phyloP scores from a whole-genome alignment of 176 grass and related monocot species.

The Tillandsia leiboldiana region DNA sequence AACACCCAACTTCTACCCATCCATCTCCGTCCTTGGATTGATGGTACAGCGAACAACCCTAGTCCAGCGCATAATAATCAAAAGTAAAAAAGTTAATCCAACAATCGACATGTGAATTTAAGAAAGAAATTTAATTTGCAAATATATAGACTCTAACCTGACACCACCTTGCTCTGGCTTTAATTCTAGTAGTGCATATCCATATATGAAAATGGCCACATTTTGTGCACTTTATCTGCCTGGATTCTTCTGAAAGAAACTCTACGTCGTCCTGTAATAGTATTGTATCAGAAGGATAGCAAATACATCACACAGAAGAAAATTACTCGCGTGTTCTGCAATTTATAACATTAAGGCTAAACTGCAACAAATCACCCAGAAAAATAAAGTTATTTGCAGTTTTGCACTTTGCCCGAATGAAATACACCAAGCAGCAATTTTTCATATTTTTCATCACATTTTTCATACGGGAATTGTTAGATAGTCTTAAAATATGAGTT shows the following conservation, averaged over 20 bases:
- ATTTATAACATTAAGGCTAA: neutral
- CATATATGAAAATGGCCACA: constrained; percentile 96
- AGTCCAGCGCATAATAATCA: constrained; percentile 19
- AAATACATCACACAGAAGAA: neutral
- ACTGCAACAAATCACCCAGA: no score
- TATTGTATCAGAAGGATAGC: constrained; percentile 1
- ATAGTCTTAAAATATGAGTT: no score
- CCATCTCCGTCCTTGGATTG: constrained; percentile 97
- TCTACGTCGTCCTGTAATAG: constrained; percentile 65
- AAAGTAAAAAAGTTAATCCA: neutral
- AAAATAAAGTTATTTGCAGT: no score
- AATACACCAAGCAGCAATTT: no score
- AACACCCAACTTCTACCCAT: constrained; percentile 87
- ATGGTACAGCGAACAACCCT: constrained; percentile 84
- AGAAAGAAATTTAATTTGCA: constrained; percentile 12
- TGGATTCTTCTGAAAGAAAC: constrained; percentile 84
- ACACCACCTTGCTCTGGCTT: constrained; percentile 90
- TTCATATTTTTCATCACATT: no score
- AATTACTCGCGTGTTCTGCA: neutral
- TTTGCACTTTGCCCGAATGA: no score
- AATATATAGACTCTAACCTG: constrained; percentile 40
- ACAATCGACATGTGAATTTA: constrained; percentile 10
- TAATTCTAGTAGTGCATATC: constrained; percentile 94
- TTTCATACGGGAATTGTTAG: no score
- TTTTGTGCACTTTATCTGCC: constrained; percentile 93